Evolutionary conservation across 73 alveolate species (phyloP).

Genomic region (Breviolum minutum): DNA sequence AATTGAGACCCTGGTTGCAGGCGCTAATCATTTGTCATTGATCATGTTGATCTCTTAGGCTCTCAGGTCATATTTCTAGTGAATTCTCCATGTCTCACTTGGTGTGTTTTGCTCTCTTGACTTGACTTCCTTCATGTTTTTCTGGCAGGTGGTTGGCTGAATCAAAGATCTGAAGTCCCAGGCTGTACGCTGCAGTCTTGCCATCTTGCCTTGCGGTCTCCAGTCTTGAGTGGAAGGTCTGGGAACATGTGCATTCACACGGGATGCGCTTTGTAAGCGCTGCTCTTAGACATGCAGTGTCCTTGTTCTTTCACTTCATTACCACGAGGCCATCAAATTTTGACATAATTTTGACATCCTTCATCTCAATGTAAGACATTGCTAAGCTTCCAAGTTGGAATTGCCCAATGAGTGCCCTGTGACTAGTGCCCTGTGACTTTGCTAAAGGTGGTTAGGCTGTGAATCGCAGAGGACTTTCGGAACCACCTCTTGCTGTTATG

Average conservation of each 20-base stretch:
- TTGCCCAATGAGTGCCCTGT: background rate
- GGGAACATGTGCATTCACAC: background rate
- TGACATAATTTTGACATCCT: too few species aligned
- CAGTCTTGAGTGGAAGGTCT: background rate
- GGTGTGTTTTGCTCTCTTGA: too few species aligned
- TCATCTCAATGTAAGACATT: too few species aligned
- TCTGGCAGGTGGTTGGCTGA: too few species aligned
- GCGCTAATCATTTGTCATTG: background rate
- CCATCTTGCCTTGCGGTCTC: background rate
- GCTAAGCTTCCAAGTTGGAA: too few species aligned
- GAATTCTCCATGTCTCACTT: too few species aligned
- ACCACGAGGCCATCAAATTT: too few species aligned
- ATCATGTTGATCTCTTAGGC: too few species aligned
- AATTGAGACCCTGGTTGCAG: conserved; percentile 8
- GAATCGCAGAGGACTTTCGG: background rate
- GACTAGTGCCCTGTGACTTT: background rate
- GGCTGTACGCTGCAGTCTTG: background rate
- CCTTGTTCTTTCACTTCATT: too few species aligned
- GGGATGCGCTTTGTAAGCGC: conserved; percentile 8
- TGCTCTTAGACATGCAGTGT: background rate
- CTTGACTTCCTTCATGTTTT: too few species aligned
- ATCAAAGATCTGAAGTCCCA: background rate
- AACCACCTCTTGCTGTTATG: background rate
- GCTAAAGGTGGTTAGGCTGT: background rate
- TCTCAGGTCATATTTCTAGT: too few species aligned